Conservation (phyloP, 2,329 filamentous ascomycete genomes). For the Verticillium nonalfalfae region DNA sequence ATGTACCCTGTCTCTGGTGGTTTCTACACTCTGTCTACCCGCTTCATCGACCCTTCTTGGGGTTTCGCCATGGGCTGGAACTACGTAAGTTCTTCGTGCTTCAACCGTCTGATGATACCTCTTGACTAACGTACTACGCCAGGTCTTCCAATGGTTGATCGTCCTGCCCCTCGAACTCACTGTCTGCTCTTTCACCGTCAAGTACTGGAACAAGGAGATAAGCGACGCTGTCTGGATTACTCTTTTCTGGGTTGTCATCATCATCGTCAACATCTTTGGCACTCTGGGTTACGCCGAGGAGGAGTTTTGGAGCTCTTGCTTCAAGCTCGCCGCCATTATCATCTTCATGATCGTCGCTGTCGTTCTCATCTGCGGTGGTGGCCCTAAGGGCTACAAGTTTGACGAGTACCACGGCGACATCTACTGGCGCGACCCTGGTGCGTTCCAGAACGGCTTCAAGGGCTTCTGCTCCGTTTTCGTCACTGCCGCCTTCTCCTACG, state of each 20-base stretch:
- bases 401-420: constrained; percentile 34
- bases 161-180: constrained; percentile 45
- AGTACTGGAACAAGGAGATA: constrained; percentile 42
- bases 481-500: constrained; percentile 62
- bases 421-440: constrained; percentile 34
- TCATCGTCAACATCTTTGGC: constrained; percentile 48
- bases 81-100: constrained; percentile 17
- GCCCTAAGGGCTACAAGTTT: constrained; percentile 36
- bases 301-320: constrained; percentile 47
- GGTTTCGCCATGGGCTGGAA: constrained; percentile 50
- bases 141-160: constrained; percentile 42
- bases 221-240: constrained; percentile 46
- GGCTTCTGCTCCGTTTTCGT: constrained; percentile 65
- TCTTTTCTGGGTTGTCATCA: constrained; percentile 42
- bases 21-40: constrained; percentile 55
- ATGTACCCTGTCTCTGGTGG: constrained; percentile 57
- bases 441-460: constrained; percentile 64
- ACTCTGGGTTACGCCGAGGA: constrained; percentile 47
- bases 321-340: constrained; percentile 51
- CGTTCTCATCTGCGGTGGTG: constrained; percentile 51
- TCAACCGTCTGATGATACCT: not conserved
- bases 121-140: constrained; percentile 2
- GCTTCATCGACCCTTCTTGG: constrained; percentile 57
- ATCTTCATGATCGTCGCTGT: constrained; percentile 58
- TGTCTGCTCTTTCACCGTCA: constrained; percentile 42